These are phyloP conservation scores for Ophiostoma perfectum DNA, from an alignment of 2,329 filamentous ascomycete genomes.

Conservation along the genomic window DNA sequence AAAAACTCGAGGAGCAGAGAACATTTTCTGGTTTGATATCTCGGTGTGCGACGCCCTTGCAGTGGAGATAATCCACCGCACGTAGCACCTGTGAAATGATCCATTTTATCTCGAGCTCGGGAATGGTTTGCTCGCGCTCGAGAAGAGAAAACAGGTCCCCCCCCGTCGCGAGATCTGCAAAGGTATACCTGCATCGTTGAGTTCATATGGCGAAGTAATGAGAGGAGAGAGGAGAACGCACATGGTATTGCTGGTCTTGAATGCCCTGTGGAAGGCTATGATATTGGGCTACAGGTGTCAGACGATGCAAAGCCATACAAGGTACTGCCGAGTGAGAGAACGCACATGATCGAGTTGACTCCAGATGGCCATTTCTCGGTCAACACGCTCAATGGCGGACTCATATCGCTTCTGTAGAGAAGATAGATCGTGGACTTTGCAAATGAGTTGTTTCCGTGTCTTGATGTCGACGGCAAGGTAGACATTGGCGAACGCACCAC, in stretches of 20 bases:
- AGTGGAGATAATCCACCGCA: slow-evolving; percentile 45
- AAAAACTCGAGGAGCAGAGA: slow-evolving; percentile 44
- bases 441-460: slow-evolving; percentile 58
- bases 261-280: slow-evolving; percentile 47
- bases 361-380: slow-evolving; percentile 50
- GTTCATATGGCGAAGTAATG: not conserved
- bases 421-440: slow-evolving; percentile 58
- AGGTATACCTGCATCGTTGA: slow-evolving; percentile 42
- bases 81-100: slow-evolving; percentile 45
- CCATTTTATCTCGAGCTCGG: slow-evolving; percentile 41
- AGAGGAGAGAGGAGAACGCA: slow-evolving; percentile 31
- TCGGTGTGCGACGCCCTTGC: slow-evolving; percentile 46
- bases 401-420: slow-evolving; percentile 27
- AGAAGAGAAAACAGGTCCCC: slow-evolving; percentile 50
- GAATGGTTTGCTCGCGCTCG: slow-evolving; percentile 34
- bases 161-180: slow-evolving; percentile 52
- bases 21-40: slow-evolving; percentile 53
- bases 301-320: not conserved
- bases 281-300: slow-evolving; percentile 46
- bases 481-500: slow-evolving; percentile 50
- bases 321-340: not conserved
- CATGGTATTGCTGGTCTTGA: slow-evolving; percentile 44
- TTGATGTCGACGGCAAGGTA: slow-evolving; percentile 48
- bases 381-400: slow-evolving; percentile 35
- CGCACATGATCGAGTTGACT: slow-evolving; percentile 51